phyloP scores from a whole-genome alignment of 257 asterid species.

The Avicennia marina region DNA sequence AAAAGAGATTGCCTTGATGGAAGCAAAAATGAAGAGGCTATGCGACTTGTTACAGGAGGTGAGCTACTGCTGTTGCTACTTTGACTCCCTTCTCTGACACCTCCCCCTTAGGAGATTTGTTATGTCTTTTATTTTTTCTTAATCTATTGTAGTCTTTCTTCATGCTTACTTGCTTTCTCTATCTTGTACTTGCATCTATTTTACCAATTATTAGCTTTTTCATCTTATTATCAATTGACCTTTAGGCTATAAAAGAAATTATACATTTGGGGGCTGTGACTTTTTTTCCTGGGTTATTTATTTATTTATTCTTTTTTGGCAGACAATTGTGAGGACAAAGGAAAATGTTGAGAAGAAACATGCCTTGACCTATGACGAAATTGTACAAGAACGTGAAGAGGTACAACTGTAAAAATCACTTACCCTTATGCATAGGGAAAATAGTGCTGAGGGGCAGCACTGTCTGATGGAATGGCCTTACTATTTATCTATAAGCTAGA shows the following conservation, averaged over 20 bases:
- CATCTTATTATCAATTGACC: neutral
- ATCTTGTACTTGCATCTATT: slow-evolving; percentile 1
- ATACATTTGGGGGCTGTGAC: slow-evolving; percentile 1
- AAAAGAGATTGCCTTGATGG: slow-evolving; percentile 80
- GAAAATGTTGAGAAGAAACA: slow-evolving; percentile 94
- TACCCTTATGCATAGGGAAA: too few relatives aligned
- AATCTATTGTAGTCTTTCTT: neutral
- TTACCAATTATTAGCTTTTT: slow-evolving; percentile 1
- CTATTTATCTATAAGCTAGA: too few relatives aligned
- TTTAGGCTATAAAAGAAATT: slow-evolving; percentile 3
- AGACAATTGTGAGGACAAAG: slow-evolving; percentile 80
- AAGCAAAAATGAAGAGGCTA: slow-evolving; percentile 69
- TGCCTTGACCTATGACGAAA: slow-evolving; percentile 96
- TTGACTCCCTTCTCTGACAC: neutral
- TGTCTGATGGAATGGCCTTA: too few relatives aligned
- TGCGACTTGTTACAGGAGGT: slow-evolving; percentile 88
- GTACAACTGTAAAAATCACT: slow-evolving; percentile 38
- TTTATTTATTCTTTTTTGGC: slow-evolving; percentile 20
- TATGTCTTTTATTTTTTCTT: neutral
- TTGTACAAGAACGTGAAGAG: slow-evolving; percentile 98
- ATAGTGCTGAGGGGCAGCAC: too few relatives aligned
- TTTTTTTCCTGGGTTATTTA: slow-evolving; percentile 14
- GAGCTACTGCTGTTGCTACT: slow-evolving; percentile 17
- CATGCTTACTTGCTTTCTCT: neutral
- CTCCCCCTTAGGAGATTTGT: neutral